These are phyloP conservation scores for Histomonas meleagridis DNA, from an alignment of 208 protist genomes.

Conservation along the genomic window DNA sequence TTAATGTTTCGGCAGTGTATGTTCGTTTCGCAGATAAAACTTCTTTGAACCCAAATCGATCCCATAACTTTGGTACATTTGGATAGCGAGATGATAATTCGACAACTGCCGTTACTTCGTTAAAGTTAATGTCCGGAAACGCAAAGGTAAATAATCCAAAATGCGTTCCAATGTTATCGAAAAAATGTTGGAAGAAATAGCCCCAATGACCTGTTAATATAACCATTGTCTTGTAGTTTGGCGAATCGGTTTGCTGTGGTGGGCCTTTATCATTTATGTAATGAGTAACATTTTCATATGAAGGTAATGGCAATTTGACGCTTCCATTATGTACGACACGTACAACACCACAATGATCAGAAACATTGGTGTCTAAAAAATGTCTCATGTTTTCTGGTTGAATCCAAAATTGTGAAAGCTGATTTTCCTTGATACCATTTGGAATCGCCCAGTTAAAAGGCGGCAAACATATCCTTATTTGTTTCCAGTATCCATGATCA, in stretches of 20 bases:
- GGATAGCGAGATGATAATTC: not conserved
- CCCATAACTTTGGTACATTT: not conserved
- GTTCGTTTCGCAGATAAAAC: not conserved
- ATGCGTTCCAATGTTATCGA: not conserved
- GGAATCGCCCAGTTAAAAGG: not conserved
- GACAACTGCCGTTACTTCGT: not conserved
- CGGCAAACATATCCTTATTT: not conserved
- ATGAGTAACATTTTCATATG: not conserved
- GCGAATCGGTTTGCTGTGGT: not conserved
- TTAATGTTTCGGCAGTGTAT: not conserved
- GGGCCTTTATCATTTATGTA: not conserved
- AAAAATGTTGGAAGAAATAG: conserved; percentile 17
- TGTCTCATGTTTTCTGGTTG: conserved; percentile 17
- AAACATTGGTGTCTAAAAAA: not conserved
- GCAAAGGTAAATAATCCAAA: not conserved
- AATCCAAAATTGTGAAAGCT: not conserved
- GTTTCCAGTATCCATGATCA: conserved; percentile 19
- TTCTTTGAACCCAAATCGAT: no score
- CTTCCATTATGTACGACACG: not conserved
- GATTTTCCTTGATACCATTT: not conserved
- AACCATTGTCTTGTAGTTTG: not conserved
- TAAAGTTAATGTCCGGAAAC: not conserved
- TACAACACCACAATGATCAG: not conserved
- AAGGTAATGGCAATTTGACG: no score
- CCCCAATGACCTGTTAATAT: not conserved